Percentiles rank a stretch among this genome's conserved stretches.
Evolutionary conservation across 176 grass and related monocot species (phyloP).

Genomic region (Microstegium vimineum): DNA sequence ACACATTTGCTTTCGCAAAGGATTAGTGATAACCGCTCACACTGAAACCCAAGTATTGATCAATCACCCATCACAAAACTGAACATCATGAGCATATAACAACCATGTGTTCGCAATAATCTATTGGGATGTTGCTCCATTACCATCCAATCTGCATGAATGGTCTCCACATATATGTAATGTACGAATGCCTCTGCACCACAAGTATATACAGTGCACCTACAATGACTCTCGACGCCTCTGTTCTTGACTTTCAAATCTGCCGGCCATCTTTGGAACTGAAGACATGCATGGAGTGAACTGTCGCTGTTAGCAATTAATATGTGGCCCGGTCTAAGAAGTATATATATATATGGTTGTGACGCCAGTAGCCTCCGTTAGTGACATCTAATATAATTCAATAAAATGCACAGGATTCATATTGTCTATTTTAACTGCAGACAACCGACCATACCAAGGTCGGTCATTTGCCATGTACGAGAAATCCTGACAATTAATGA

Average conservation of each 20-base stretch:
- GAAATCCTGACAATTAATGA: too few species aligned
- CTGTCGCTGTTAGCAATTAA: not conserved
- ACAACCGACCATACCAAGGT: too few species aligned
- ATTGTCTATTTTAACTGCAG: not conserved
- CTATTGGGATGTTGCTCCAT: not conserved
- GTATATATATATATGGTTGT: not conserved
- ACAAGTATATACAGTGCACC: not conserved
- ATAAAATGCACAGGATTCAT: not conserved
- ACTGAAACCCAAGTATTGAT: too few species aligned
- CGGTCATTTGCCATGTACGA: too few species aligned
- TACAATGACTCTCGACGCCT: not conserved
- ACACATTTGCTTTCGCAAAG: too few species aligned
- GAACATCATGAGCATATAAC: too few species aligned
- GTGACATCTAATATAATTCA: not conserved
- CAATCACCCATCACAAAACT: too few species aligned
- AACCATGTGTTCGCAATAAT: too few species aligned
- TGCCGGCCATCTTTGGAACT: not conserved
- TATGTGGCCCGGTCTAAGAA: not conserved
- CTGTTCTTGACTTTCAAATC: not conserved
- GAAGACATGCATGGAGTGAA: conserved; percentile 3
- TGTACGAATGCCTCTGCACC: not conserved
- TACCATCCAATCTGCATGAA: not conserved
- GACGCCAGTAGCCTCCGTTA: too few species aligned
- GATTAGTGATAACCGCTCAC: too few species aligned
- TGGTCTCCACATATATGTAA: not conserved